Evolutionary conservation across 2,329 filamentous ascomycete species (phyloP).

Genomic region (Grosmannia clavigera): DNA sequence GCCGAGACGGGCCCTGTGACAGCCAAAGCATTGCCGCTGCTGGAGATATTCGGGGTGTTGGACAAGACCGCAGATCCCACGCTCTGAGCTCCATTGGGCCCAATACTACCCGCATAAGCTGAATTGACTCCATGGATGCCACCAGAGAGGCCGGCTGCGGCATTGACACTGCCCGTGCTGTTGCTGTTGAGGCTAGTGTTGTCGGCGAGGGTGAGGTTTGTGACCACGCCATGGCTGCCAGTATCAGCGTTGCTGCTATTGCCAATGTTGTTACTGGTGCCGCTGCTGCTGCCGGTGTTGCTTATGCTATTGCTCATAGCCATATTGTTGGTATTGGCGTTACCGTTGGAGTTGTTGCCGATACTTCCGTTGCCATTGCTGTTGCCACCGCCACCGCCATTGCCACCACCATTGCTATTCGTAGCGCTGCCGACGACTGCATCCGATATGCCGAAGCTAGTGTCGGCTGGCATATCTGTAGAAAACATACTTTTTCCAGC

Average conservation of each 20-base stretch:
- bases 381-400: too few species aligned
- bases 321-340: neutral
- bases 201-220: neutral
- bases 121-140: neutral
- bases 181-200: neutral
- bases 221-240: neutral
- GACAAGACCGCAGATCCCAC: neutral
- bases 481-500: conserved; percentile 35
- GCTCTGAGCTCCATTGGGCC: neutral
- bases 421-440: neutral
- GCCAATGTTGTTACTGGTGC: neutral
- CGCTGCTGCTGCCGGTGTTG: conserved; percentile 24
- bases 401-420: neutral
- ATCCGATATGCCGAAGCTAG: conserved; percentile 35
- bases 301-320: neutral
- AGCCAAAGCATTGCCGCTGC: neutral
- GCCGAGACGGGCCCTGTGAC: conserved; percentile 34
- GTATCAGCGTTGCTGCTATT: conserved; percentile 16
- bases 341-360: conserved; percentile 27
- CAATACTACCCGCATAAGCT: neutral
- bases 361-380: conserved; percentile 27
- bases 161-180: neutral
- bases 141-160: neutral
- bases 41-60: neutral
- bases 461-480: conserved; percentile 25